Evolutionary conservation across 1,284 basidiomycete species (phyloP).

Genomic region (Exobasidium rhododendri): DNA sequence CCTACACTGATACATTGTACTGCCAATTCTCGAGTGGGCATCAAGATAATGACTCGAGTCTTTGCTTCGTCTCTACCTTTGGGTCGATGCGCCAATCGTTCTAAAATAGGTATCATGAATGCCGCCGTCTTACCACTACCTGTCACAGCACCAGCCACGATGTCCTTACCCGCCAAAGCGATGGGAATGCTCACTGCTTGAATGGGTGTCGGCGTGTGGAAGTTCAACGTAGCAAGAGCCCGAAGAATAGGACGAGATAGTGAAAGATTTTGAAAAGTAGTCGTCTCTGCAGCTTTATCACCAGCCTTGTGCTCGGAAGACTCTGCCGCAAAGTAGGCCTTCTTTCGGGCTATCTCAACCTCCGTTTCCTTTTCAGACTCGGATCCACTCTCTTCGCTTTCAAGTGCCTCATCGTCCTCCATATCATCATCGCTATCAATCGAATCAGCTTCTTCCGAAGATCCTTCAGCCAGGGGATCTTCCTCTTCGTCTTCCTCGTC

Average conservation of each 20-base stretch:
- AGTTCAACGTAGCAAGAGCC: constrained; percentile 75
- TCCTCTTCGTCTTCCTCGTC: constrained; percentile 39
- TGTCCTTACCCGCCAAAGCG: constrained; percentile 86
- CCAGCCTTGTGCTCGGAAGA: constrained; percentile 7
- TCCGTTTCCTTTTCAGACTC: constrained; percentile 32
- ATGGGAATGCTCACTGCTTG: constrained; percentile 89
- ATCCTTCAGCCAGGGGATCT: constrained; percentile 30
- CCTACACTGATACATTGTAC: constrained; percentile 92
- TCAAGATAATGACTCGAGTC: constrained; percentile 88
- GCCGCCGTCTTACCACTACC: constrained; percentile 96
- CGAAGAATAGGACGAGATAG: constrained; percentile 84
- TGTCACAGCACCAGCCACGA: constrained; percentile 90
- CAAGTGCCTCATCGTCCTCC: constrained; percentile 50
- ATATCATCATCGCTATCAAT: constrained; percentile 25
- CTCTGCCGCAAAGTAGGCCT: constrained; percentile 49
- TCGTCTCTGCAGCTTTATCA: constrained; percentile 21
- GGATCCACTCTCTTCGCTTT: constrained; percentile 23
- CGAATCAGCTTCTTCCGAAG: background rate
- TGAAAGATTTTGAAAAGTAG: constrained; percentile 76
- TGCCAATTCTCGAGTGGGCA: constrained; percentile 88
- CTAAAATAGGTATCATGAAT: constrained; percentile 88
- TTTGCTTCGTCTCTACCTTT: constrained; percentile 56
- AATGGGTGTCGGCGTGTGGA: constrained; percentile 86
- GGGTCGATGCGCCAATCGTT: constrained; percentile 63
- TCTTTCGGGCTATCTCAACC: constrained; percentile 42